Evolutionary conservation across 768 basidiomycete genomes (phyloP), one percentile per base, ranked within the genome.

Genomic region (Xerocomellus amylosporus): DNA sequence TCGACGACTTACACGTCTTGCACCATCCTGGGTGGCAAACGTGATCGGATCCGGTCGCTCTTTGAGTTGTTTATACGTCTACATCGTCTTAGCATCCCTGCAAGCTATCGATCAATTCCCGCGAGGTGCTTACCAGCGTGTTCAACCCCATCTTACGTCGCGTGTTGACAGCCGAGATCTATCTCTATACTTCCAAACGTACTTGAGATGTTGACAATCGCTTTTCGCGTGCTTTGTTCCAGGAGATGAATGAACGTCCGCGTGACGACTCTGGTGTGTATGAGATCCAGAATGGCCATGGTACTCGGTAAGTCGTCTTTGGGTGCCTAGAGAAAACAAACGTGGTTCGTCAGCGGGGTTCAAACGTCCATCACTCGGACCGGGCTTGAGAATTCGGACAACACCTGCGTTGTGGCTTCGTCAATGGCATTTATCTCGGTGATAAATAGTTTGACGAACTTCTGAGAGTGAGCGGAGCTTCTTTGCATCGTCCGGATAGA

Each of bases 1-100:
- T 15, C 45, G 31, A 30, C 9, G 14, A 43, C 62, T 53, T 36
- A 68, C 71, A 67, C 26, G 67, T 72, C 59, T 73, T 73, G 15
- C 71, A 71, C 71, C 71, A 75, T 8, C 71, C 73, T 8, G 73
- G 73, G 38, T 72, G 66, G 19, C 56, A 26, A 73, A 60, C 3
- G 62, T 58, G 24, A 67, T 71, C 10, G 71, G 54, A 48, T 74
- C 66, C 0, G 69, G 64, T 28, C 65, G 62, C 36, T 66, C 70
- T 47, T 58, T 67, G 15, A 66, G 63, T 55, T 73, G 71, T 60
- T 75, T 73, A 46, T 69, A 70, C 20, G 70, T 71, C 71, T 74
- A 20, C 8, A n/a, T 19, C 15, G 6, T n/a, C 40, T 45, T 6
- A 34, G 33, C 34, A 45, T 19, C 9, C 5, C 20, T 15, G 37